phyloP scores from a whole-genome alignment of 192 early-diverging fungal genomes.

The Dissophora ornata region DNA sequence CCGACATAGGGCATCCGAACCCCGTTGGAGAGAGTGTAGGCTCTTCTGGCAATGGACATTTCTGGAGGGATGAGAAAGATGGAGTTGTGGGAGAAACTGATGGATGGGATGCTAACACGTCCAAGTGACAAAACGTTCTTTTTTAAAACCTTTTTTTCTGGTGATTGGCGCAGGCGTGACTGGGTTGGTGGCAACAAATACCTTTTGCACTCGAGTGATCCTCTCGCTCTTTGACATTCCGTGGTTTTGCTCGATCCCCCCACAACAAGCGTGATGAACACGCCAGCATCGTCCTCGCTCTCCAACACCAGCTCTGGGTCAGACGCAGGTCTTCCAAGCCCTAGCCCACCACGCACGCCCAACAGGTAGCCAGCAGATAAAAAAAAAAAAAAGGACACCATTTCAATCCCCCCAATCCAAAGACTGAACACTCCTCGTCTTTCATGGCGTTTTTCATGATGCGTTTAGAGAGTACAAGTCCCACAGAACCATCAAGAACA shows the following conservation, averaged over 20 bases:
- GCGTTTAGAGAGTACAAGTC: slow-evolving; percentile 39
- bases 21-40: slow-evolving; percentile 46
- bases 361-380: not conserved
- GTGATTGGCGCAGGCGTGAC: too few species aligned
- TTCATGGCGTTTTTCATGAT: too few species aligned
- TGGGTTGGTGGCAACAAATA: too few species aligned
- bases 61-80: not conserved
- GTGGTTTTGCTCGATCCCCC: too few species aligned
- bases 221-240: too few species aligned
- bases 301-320: not conserved
- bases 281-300: slow-evolving; percentile 8
- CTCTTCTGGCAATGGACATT: slow-evolving; percentile 11
- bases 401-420: too few species aligned
- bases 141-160: too few species aligned
- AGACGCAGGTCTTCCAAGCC: not conserved
- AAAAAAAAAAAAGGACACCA: not conserved
- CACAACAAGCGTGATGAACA: too few species aligned
- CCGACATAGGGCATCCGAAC: slow-evolving; percentile 37
- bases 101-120: too few species aligned
- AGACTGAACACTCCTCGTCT: too few species aligned
- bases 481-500: slow-evolving; percentile 29
- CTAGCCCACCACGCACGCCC: slow-evolving; percentile 15
- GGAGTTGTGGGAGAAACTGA: not conserved
- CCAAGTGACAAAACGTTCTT: too few species aligned
- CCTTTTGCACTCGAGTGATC: too few species aligned